Percentiles rank a stretch among this genome's conserved stretches.
Evolutionary conservation across 2,329 filamentous ascomycete species (phyloP).

Genomic region (Raffaelea ambrosiae): DNA sequence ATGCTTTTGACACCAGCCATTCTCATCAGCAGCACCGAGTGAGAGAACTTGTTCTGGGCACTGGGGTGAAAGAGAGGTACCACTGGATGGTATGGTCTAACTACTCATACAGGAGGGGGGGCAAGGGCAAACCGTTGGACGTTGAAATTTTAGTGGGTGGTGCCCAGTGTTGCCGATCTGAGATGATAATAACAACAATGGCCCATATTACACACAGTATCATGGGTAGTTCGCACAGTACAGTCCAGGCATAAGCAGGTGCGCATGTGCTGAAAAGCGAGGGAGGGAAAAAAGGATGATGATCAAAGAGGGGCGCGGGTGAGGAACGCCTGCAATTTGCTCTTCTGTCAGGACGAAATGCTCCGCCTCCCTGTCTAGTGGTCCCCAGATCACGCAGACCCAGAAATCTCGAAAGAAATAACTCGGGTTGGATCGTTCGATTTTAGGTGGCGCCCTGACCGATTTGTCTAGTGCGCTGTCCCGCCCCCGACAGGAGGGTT

Average conservation of each 20-base stretch:
- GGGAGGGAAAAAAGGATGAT: background rate
- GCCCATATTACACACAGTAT: too few relatives aligned
- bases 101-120: too few relatives aligned
- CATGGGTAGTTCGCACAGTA: too few relatives aligned
- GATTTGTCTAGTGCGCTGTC: background rate
- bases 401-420: background rate
- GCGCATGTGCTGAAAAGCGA: background rate
- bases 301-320: background rate
- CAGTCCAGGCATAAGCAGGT: background rate
- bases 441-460: constrained; percentile 4
- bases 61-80: too few relatives aligned
- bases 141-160: background rate
- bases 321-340: background rate
- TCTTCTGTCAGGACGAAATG: background rate
- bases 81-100: too few relatives aligned
- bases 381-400: constrained; percentile 2
- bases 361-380: background rate
- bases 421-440: constrained; percentile 3
- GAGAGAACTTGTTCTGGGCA: too few relatives aligned
- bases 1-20: too few relatives aligned
- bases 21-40: too few relatives aligned
- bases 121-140: background rate
- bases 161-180: background rate
- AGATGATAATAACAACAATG: too few relatives aligned
- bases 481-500: constrained; percentile 2